These are phyloP conservation scores for Boletellus sp. DNA, from an alignment of 1,284 basidiomycete species.

Conservation along the genomic window DNA sequence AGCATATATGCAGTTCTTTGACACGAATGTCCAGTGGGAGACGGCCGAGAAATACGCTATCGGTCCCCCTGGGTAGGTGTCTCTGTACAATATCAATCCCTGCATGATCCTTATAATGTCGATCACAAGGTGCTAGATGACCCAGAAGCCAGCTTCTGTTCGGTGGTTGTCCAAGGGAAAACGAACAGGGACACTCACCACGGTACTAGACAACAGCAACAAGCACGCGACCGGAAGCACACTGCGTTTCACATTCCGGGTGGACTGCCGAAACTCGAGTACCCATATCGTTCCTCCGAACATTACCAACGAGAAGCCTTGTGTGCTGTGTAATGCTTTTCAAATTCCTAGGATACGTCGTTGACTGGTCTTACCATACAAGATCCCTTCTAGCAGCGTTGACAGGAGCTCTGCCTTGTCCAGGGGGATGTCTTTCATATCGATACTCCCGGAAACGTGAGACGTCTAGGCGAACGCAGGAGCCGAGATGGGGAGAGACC, in stretches of 20 bases:
- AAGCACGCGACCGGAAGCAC: conserved; percentile 4
- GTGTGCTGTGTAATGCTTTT: not conserved
- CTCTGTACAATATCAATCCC: not conserved
- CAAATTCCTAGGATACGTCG: not conserved
- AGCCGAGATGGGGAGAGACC: no score
- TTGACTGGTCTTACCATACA: conserved; percentile 1
- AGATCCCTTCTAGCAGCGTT: conserved; percentile 3
- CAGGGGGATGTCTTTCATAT: not conserved
- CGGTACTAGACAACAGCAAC: conserved; percentile 4
- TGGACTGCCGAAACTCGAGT: not conserved
- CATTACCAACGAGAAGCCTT: conserved; percentile 9
- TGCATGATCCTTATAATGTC: conserved; percentile 2
- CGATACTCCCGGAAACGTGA: not conserved
- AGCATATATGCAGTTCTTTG: conserved; percentile 1
- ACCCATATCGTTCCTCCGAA: conserved; percentile 8
- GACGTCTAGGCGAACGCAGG: not conserved
- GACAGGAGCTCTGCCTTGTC: conserved; percentile 6
- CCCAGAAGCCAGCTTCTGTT: not conserved
- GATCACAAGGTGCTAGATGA: conserved; percentile 1
- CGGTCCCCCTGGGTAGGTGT: not conserved
- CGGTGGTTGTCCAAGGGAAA: not conserved
- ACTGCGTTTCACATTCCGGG: not conserved
- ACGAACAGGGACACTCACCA: not conserved
- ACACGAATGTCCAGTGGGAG: conserved; percentile 6
- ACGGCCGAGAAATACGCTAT: not conserved